A percentile compares a stretch with the other conserved stretches of the same genome.
These are phyloP conservation scores for Populus deltoides DNA, from an alignment of 345 rosid genomes.

Conservation along the genomic window DNA sequence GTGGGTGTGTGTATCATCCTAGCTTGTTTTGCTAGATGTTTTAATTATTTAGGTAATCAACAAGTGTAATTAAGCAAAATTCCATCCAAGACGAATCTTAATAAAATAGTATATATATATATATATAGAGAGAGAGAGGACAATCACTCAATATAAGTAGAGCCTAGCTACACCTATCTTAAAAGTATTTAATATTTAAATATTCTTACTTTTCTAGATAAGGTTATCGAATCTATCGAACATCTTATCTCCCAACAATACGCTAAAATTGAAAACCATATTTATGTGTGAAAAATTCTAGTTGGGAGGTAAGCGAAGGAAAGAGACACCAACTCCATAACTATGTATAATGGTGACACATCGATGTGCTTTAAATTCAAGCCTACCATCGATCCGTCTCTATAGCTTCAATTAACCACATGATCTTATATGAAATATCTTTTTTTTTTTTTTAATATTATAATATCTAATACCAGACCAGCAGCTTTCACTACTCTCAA, in stretches of 20 bases:
- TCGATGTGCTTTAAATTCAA: not conserved
- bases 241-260: not conserved
- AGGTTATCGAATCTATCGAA: no score
- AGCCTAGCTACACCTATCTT: not conserved
- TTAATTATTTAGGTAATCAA: no score
- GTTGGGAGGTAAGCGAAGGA: not conserved
- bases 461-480: not conserved
- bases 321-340: not conserved
- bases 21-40: no score
- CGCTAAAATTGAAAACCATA: not conserved
- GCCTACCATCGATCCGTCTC: not conserved
- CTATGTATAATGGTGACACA: slow-evolving; percentile 3
- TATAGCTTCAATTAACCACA: not conserved
- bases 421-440: not conserved
- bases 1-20: no score
- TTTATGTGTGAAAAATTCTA: not conserved
- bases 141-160: no score
- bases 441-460: no score
- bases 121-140: no score
- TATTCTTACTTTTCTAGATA: no score
- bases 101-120: no score
- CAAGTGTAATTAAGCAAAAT: no score
- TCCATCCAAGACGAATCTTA: no score
- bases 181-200: no score
- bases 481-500: slow-evolving; percentile 2